phyloP scores from a whole-genome alignment of 2,329 filamentous ascomycete species.

The Xylaria sp. region DNA sequence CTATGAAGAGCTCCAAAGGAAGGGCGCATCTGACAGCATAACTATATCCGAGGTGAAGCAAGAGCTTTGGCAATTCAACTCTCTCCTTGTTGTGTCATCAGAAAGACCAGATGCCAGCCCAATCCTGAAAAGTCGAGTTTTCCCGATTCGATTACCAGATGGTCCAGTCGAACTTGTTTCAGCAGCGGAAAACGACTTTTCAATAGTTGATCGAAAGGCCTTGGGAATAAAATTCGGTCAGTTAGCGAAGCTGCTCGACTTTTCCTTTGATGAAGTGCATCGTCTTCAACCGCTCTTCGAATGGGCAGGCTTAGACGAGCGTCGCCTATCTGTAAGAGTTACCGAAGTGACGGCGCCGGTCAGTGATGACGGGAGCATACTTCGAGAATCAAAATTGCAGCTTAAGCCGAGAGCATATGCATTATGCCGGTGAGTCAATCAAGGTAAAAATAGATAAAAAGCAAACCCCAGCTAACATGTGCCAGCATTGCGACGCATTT shows the following conservation, averaged over 20 bases:
- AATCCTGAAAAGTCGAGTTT: slow-evolving; percentile 30
- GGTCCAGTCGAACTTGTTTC: slow-evolving; percentile 34
- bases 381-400: neutral
- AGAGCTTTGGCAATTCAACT: slow-evolving; percentile 50
- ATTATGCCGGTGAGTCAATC: slow-evolving; percentile 12
- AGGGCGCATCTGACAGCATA: slow-evolving; percentile 25
- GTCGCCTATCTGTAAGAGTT: slow-evolving; percentile 51
- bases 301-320: slow-evolving; percentile 50
- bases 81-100: slow-evolving; percentile 44
- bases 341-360: slow-evolving; percentile 50
- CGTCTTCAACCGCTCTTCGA: slow-evolving; percentile 48
- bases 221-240: slow-evolving; percentile 45
- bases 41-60: slow-evolving; percentile 46
- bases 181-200: slow-evolving; percentile 44
- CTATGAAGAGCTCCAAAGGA: slow-evolving; percentile 47
- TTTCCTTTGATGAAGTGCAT: slow-evolving; percentile 50
- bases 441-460: neutral
- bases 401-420: slow-evolving; percentile 18
- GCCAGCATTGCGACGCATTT: slow-evolving; percentile 9
- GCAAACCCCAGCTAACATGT: neutral
- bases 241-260: slow-evolving; percentile 51
- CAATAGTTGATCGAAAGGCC: slow-evolving; percentile 51
- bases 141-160: slow-evolving; percentile 44
- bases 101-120: neutral
- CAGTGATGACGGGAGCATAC: slow-evolving; percentile 41